Conservation (phyloP, 768 basidiomycete genomes). For the Crepidotus variabilis region DNA sequence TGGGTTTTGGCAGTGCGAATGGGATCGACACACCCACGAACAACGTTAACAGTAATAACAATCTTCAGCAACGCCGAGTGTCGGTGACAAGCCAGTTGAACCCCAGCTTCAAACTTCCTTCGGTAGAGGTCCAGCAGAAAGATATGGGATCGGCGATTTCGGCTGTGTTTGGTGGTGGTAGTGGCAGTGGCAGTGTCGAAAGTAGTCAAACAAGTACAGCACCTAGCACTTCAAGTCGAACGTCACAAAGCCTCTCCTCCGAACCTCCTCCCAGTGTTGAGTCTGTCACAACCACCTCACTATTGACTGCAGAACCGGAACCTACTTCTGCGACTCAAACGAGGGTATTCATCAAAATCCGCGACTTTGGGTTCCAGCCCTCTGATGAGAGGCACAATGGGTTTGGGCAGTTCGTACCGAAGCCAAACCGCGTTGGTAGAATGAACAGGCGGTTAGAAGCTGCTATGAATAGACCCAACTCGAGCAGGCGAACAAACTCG, state of each 20-base stretch:
- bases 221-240: not conserved
- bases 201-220: not conserved
- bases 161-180: not conserved
- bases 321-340: not conserved
- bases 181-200: not conserved
- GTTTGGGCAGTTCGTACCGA: constrained; percentile 36
- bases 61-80: constrained; percentile 9
- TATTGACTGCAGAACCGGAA: not conserved
- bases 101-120: constrained; percentile 7
- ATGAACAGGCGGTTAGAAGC: constrained; percentile 26
- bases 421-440: constrained; percentile 30
- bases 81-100: constrained; percentile 15
- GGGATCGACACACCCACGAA: not conserved
- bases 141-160: not conserved
- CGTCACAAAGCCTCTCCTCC: not conserved
- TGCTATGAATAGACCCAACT: constrained; percentile 10
- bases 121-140: not conserved
- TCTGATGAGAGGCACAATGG: constrained; percentile 35
- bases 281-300: constrained; percentile 4
- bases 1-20: not conserved
- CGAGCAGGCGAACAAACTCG: constrained; percentile 12
- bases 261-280: not conserved
- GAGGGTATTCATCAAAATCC: constrained; percentile 29
- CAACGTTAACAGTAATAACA: not conserved
- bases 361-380: constrained; percentile 37